Conservation (phyloP, 805 yeast species). For the Candida sakaeoensis region DNA sequence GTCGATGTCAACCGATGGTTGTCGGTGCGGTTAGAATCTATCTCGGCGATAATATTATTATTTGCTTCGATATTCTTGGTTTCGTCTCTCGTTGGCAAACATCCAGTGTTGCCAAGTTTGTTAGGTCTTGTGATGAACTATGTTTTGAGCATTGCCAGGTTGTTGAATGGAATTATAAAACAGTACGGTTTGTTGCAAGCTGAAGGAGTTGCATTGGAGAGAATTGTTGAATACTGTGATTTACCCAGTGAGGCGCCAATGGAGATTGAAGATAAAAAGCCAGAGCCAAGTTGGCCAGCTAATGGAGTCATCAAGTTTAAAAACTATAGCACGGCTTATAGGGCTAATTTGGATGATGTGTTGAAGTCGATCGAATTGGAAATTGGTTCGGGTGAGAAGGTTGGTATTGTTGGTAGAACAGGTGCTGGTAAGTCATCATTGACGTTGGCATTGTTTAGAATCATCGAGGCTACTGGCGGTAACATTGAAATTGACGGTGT, state of each 20-base stretch:
- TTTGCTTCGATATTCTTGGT: conserved; percentile 49
- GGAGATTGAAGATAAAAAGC: conserved; percentile 40
- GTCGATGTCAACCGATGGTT: conserved; percentile 71
- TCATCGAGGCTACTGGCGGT: conserved; percentile 48
- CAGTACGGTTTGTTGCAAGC: conserved; percentile 70
- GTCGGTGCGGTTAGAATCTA: conserved; percentile 52
- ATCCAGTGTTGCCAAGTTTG: conserved; percentile 54
- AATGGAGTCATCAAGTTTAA: conserved; percentile 43
- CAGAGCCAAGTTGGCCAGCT: conserved; percentile 45
- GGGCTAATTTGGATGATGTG: conserved; percentile 55
- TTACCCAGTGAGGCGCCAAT: conserved; percentile 64
- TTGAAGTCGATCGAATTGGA: conserved; percentile 39
- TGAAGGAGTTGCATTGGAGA: conserved; percentile 72
- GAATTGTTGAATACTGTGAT: conserved; percentile 62
- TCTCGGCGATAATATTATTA: conserved; percentile 42
- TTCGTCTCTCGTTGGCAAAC: conserved; percentile 54
- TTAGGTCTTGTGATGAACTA: conserved; percentile 69
- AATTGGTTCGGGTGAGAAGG: conserved; percentile 54
- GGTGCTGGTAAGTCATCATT: conserved; percentile 76
- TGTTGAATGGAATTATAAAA: conserved; percentile 57
- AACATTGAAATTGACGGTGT: conserved; percentile 49
- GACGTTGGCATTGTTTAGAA: conserved; percentile 56
- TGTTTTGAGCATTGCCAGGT: conserved; percentile 50
- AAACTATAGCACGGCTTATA: conserved; percentile 46
- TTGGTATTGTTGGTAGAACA: conserved; percentile 82